Conservation (phyloP, 768 basidiomycete genomes). For the Naematelia aurantialba region DNA sequence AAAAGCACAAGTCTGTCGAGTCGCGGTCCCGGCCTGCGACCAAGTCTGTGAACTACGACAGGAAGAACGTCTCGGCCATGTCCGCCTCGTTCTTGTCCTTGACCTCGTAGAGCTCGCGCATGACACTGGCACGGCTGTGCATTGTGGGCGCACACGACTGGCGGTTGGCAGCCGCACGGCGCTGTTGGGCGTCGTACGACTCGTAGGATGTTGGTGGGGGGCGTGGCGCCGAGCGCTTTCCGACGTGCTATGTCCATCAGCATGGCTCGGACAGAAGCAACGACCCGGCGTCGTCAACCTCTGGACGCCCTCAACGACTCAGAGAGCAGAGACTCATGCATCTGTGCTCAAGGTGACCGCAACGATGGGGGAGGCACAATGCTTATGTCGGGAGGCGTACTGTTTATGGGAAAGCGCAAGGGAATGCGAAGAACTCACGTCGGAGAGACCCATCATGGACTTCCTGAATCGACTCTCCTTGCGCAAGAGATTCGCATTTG, state of each 20-base stretch:
- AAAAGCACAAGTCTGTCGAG: no score
- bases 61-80: constrained; percentile 43
- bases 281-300: constrained; percentile 3
- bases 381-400: not conserved
- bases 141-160: constrained; percentile 33
- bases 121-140: constrained; percentile 28
- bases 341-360: not conserved
- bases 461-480: constrained; percentile 27
- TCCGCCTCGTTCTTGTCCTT: constrained; percentile 39
- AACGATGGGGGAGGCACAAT: not conserved
- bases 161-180: constrained; percentile 26
- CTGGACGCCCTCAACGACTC: no score
- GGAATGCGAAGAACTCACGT: constrained; percentile 33
- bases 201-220: constrained; percentile 37
- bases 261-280: constrained; percentile 4
- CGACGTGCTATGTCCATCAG: not conserved
- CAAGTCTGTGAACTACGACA: constrained; percentile 19
- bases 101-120: constrained; percentile 16
- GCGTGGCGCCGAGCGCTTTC: constrained; percentile 2
- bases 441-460: constrained; percentile 34
- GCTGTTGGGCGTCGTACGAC: constrained; percentile 31
- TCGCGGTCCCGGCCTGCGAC: no score
- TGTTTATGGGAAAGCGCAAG: not conserved
- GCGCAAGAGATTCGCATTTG: constrained; percentile 1
- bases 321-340: not conserved